Evolutionary conservation across 2,329 filamentous ascomycete genomes (phyloP).

Genomic region (Pseudogymnoascus sp.): DNA sequence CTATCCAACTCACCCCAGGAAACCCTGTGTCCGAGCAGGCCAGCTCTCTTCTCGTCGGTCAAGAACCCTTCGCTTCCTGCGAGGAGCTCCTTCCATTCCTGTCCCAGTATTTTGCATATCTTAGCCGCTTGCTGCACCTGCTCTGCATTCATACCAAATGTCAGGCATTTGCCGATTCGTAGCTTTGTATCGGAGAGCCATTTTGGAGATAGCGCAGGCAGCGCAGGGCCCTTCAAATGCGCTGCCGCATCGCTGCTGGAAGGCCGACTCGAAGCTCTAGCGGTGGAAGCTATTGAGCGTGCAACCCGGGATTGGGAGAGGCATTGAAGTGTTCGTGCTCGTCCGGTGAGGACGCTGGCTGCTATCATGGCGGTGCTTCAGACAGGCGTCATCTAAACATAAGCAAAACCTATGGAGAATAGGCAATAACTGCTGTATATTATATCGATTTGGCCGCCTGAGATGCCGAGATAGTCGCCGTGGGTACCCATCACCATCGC

Average conservation of each 20-base stretch:
- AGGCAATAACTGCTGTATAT: neutral
- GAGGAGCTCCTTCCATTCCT: slow-evolving; percentile 65
- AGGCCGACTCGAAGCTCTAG: neutral
- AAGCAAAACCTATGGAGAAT: neutral
- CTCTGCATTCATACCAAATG: slow-evolving; percentile 57
- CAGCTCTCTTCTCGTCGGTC: slow-evolving; percentile 53
- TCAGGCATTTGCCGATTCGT: slow-evolving; percentile 67
- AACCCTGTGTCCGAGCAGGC: slow-evolving; percentile 60
- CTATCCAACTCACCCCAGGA: slow-evolving; percentile 80
- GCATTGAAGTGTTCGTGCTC: slow-evolving; percentile 2
- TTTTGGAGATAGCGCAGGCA: slow-evolving; percentile 40
- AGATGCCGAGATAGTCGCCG: slow-evolving; percentile 13
- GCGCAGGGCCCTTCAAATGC: neutral
- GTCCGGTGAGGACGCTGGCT: neutral
- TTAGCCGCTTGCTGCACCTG: slow-evolving; percentile 53
- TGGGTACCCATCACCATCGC: slow-evolving; percentile 16
- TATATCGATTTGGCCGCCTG: neutral
- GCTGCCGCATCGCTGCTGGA: neutral
- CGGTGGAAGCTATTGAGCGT: neutral
- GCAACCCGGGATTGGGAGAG: neutral
- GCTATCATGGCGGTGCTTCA: neutral
- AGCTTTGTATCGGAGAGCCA: slow-evolving; percentile 65
- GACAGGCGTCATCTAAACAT: neutral
- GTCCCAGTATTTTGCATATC: slow-evolving; percentile 53
- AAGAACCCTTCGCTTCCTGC: slow-evolving; percentile 72